Percentiles rank a stretch among this genome's conserved stretches.
Evolutionary conservation across 164 flowering plant genomes (phyloP).

Genomic region (Piper betle): DNA sequence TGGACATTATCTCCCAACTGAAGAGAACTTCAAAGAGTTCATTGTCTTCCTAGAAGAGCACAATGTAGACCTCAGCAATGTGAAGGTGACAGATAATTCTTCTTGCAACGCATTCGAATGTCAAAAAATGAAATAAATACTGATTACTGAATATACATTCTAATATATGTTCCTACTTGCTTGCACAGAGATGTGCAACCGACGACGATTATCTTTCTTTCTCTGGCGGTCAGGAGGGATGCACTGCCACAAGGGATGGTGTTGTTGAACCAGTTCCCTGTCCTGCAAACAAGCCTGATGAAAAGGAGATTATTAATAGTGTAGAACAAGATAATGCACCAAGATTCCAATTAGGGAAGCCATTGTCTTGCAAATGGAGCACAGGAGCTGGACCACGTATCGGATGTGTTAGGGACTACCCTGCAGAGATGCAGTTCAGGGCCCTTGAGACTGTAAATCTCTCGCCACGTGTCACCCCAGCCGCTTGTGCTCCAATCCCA

Average conservation of each 20-base stretch:
- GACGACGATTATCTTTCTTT: slow-evolving; percentile 39
- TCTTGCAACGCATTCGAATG: neutral
- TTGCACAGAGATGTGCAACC: slow-evolving; percentile 46
- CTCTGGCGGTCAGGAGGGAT: neutral
- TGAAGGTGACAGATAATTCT: slow-evolving; percentile 35
- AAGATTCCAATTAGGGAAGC: slow-evolving; percentile 25
- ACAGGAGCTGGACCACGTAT: slow-evolving; percentile 77
- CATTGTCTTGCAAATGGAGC: slow-evolving; percentile 64
- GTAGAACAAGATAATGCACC: slow-evolving; percentile 12
- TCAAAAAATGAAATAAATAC: neutral
- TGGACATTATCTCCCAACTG: slow-evolving; percentile 76
- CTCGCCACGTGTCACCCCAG: slow-evolving; percentile 37
- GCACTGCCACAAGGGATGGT: neutral
- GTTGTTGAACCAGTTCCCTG: neutral
- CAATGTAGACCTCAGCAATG: slow-evolving; percentile 48
- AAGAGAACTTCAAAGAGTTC: slow-evolving; percentile 61
- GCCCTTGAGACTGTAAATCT: slow-evolving; percentile 75
- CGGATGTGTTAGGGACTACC: slow-evolving; percentile 80
- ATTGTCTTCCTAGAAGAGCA: slow-evolving; percentile 46
- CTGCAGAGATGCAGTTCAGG: slow-evolving; percentile 42
- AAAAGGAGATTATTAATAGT: neutral
- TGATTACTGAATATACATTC: neutral
- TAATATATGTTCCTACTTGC: too few species aligned
- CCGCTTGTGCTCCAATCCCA: slow-evolving; percentile 43
- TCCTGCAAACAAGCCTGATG: neutral